Evolutionary conservation across 495 filamentous ascomycete genomes (phyloP).

Genomic region (Astrothelium macrocarpum): DNA sequence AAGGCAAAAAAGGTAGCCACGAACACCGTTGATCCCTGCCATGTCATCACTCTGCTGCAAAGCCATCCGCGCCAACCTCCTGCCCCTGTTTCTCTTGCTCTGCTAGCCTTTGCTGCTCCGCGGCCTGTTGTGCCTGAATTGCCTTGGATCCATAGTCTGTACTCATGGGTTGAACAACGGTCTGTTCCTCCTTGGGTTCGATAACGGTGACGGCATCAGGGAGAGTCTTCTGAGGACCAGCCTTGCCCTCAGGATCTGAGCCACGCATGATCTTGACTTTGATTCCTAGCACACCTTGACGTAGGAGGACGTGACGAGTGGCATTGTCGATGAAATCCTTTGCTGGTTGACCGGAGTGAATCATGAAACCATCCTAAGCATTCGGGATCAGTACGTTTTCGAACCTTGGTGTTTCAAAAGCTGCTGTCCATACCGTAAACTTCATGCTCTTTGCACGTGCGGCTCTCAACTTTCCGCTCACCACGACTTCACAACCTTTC

Average conservation of each 20-base stretch:
- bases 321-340: slow-evolving; percentile 99
- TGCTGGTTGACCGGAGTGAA: slow-evolving; percentile 98
- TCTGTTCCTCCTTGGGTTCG: slow-evolving; percentile 98
- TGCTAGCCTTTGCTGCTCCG: slow-evolving; percentile 59
- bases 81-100: slow-evolving; percentile 48
- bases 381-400: neutral
- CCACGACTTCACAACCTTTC: slow-evolving; percentile 99
- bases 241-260: slow-evolving; percentile 98
- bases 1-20: neutral
- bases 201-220: slow-evolving; percentile 98
- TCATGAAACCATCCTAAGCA: slow-evolving; percentile 94
- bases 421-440: slow-evolving; percentile 67
- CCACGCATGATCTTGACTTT: slow-evolving; percentile 99
- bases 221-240: slow-evolving; percentile 89
- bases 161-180: slow-evolving; percentile 83
- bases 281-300: slow-evolving; percentile 98
- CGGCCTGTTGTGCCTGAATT: slow-evolving; percentile 70
- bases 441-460: slow-evolving; percentile 99
- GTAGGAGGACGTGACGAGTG: slow-evolving; percentile 96
- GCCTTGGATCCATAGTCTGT: slow-evolving; percentile 99
- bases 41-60: slow-evolving; percentile 2
- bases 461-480: slow-evolving; percentile 96
- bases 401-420: too few relatives aligned
- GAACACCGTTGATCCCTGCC: neutral
- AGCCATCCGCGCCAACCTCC: slow-evolving; percentile 17